phyloP scores from a whole-genome alignment of 345 rosid genomes.

The Clarkia xantiana region DNA sequence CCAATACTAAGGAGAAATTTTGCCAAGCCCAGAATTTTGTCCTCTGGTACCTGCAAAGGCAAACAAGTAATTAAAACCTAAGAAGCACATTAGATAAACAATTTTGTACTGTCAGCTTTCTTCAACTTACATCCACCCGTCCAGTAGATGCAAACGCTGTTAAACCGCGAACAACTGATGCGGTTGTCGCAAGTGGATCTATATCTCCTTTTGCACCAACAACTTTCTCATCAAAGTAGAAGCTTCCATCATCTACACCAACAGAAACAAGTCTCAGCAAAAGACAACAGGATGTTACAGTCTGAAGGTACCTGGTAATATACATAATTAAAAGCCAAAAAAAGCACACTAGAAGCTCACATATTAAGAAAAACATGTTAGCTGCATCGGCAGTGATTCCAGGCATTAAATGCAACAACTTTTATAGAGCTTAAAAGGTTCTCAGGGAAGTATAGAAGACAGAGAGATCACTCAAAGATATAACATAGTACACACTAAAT shows the following conservation, averaged over 20 bases:
- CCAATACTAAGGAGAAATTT: constrained; percentile 79
- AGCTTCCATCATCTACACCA: constrained; percentile 65
- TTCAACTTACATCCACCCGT: constrained; percentile 42
- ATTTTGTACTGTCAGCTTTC: constrained; percentile 1
- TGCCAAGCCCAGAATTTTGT: constrained; percentile 69
- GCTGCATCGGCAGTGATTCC: too few species aligned
- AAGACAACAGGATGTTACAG: too few species aligned
- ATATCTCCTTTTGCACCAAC: constrained; percentile 29
- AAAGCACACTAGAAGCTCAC: too few species aligned
- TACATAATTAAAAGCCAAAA: too few species aligned
- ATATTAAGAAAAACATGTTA: too few species aligned
- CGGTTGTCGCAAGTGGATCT: constrained; percentile 66
- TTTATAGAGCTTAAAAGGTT: too few species aligned
- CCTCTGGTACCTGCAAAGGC: constrained; percentile 60
- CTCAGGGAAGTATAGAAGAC: too few species aligned
- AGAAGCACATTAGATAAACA: constrained; percentile 6
- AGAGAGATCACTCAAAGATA: too few species aligned
- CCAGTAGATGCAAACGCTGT: constrained; percentile 52
- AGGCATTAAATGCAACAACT: too few species aligned
- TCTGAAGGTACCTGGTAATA: too few species aligned
- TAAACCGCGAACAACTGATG: constrained; percentile 77
- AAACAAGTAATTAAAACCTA: constrained; percentile 6
- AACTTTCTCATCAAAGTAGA: constrained; percentile 66
- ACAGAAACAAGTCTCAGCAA: constrained; percentile 7
- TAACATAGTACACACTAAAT: too few species aligned